Evolutionary conservation across 306 rosid species (phyloP), one percentile per base, ranked within the genome.

Genomic region (Abrus pulchellus): DNA sequence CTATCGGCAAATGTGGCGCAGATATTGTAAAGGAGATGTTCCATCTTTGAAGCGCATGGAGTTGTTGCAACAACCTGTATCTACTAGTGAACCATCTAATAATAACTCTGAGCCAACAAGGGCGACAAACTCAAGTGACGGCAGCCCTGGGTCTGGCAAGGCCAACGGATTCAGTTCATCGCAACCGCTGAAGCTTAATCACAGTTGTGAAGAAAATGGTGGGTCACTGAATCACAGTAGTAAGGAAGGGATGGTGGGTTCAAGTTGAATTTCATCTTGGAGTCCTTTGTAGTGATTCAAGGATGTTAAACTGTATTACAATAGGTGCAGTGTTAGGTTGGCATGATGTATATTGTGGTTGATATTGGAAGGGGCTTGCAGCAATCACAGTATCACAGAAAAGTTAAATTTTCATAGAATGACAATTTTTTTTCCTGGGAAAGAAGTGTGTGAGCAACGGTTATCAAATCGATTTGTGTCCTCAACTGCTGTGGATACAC

Each of bases 11-110:
- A 91, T 95, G 90, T 95, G 99, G 99, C 85, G 74, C 65, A 83
- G 92, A 72, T 95, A 95, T 84, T 95, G 99, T 74, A 84, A 91
- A 69, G 99, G 99, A 27, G 99, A 95, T 29, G 89, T 91, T 68
- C 99, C 98, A 14, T 92, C 99, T 80, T 86, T 85, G 77, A 88
- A 84, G 78, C 89, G 84, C 76, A 53, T 91, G 61, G 91, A 88
- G 64, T 69, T 77, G 81, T 86, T 89, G 74, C 84, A 90, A 81
- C 83, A 76, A 38, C 63, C 83, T 44, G 84, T 59, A n/a, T 30
- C 80, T 43, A 30, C 73, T 6, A 78, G 64, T 57, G 92, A 86
- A 9, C 78, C 89, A 12, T 54, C 85, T 29, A 59, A 49, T 5
- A 49, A 74, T 44, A 59, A 79, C 47, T 70, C 74, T 2, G 94